Percentiles rank a stretch among this genome's conserved stretches.
These are phyloP conservation scores for Chlorella vulgaris DNA, from an alignment of 139 green algal genomes.

Conservation along the genomic window DNA sequence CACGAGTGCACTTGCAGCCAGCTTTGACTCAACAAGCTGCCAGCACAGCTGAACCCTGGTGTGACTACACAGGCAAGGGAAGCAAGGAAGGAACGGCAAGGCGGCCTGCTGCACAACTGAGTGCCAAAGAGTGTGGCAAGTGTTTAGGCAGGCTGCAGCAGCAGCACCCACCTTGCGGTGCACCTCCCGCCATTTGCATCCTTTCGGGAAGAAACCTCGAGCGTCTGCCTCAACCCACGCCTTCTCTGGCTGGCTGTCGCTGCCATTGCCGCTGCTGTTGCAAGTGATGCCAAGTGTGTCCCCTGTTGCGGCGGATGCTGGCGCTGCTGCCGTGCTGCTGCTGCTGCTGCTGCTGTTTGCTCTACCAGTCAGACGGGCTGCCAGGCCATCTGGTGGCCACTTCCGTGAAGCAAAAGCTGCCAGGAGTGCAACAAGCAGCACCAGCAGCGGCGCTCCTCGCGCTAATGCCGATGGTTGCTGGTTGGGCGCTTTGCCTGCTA, in stretches of 20 bases:
- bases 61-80: no score
- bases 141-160: no score
- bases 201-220: slow-evolving; percentile 65
- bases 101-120: no score
- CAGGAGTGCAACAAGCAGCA: slow-evolving; percentile 7
- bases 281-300: not conserved
- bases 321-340: not conserved
- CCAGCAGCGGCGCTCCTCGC: not conserved
- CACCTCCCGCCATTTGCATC: slow-evolving; percentile 75
- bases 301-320: not conserved
- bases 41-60: no score
- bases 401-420: not conserved
- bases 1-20: not conserved
- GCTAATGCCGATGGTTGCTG: not conserved
- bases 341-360: not conserved
- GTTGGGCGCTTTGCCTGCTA: not conserved
- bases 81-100: no score
- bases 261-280: not conserved
- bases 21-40: no score
- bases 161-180: not conserved
- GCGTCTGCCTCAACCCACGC: slow-evolving; percentile 2
- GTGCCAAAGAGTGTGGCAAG: no score
- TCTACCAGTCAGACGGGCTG: not conserved
- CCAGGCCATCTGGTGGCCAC: not conserved
- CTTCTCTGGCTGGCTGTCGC: not conserved